These are phyloP conservation scores for Bruguiera parviflora DNA, from an alignment of 345 rosid species.

Conservation along the genomic window DNA sequence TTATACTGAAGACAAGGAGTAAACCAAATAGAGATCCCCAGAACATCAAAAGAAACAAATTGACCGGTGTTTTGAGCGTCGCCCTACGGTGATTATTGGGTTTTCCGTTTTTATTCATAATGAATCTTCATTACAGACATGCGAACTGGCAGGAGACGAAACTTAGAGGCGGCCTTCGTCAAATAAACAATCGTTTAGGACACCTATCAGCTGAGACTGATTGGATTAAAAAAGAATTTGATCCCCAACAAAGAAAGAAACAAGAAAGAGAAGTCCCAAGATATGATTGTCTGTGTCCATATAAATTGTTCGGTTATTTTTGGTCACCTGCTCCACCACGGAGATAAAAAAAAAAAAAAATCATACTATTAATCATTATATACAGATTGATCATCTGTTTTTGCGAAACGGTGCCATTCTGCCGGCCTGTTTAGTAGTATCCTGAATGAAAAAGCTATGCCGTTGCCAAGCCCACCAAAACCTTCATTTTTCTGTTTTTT, in stretches of 20 bases:
- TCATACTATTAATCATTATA: slow-evolving; percentile 2
- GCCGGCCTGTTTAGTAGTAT: not conserved
- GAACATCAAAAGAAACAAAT: too few species aligned
- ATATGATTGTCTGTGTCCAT: not conserved
- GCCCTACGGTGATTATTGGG: too few species aligned
- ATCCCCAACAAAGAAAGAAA: not conserved
- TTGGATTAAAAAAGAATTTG: too few species aligned
- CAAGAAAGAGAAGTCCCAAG: not conserved
- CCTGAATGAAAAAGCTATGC: not conserved
- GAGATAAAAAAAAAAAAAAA: slow-evolving; percentile 10
- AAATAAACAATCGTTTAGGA: too few species aligned
- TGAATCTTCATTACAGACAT: too few species aligned
- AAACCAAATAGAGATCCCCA: too few species aligned
- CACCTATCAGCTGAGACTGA: too few species aligned
- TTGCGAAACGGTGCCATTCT: not conserved
- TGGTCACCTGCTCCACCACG: slow-evolving; percentile 25
- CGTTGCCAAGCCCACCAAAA: not conserved
- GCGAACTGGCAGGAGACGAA: too few species aligned
- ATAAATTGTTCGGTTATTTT: not conserved
- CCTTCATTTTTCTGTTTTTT: not conserved
- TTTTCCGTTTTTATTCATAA: too few species aligned
- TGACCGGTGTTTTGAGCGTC: too few species aligned
- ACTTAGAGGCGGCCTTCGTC: too few species aligned
- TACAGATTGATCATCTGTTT: not conserved
- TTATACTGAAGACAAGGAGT: too few species aligned